Conservation (phyloP, 805 yeast species). For the Starmera pachycereana region DNA sequence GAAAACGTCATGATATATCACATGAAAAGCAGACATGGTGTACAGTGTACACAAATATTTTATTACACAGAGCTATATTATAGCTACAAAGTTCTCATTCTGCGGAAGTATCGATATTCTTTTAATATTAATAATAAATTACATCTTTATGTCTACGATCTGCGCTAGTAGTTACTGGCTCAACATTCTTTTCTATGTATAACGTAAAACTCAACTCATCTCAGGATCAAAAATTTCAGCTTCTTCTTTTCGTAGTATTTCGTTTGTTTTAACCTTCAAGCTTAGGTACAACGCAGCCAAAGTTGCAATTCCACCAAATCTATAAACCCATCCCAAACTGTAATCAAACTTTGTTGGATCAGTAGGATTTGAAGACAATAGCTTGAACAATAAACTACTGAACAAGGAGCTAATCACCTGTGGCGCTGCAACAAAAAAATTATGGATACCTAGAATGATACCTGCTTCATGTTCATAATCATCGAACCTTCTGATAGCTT, state of each 20-base stretch:
- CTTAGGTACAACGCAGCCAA: conserved; percentile 35
- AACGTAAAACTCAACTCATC: not conserved
- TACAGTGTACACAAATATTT: too few relatives aligned
- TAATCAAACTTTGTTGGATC: conserved; percentile 24
- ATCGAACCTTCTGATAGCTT: conserved; percentile 22
- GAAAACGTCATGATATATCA: too few relatives aligned
- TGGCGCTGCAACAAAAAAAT: conserved; percentile 48
- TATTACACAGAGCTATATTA: too few relatives aligned
- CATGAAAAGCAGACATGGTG: too few relatives aligned
- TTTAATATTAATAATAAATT: too few relatives aligned
- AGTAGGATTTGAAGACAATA: conserved; percentile 18
- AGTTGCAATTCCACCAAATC: conserved; percentile 43
- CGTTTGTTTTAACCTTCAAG: conserved; percentile 30
- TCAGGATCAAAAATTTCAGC: conserved; percentile 5
- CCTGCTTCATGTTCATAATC: conserved; percentile 46
- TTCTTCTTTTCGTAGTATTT: conserved; percentile 25
- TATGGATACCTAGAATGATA: conserved; percentile 44
- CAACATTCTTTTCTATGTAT: not conserved
- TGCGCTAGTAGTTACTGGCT: not conserved
- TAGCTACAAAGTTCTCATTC: too few relatives aligned
- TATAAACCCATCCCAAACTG: conserved; percentile 46
- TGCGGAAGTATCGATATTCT: too few relatives aligned
- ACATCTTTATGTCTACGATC: too few relatives aligned
- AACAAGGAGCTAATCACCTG: conserved; percentile 42
- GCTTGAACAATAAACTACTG: conserved; percentile 34